Evolutionary conservation across 371 early-diverging fungal species (phyloP).

Genomic region (Nematocida ausubeli): DNA sequence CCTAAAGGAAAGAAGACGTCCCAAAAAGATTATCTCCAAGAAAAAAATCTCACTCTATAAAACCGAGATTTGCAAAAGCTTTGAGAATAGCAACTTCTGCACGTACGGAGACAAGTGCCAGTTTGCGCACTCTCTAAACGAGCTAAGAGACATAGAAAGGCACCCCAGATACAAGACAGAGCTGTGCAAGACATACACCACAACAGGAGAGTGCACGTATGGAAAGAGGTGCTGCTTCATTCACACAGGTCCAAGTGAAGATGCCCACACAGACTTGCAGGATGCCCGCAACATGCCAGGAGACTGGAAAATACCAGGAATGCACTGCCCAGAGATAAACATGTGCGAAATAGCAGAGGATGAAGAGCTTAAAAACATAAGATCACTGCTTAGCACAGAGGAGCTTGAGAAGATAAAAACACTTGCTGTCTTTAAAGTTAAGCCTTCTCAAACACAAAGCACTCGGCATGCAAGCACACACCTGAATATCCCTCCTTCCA

Average conservation of each 20-base stretch:
- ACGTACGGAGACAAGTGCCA: conserved; percentile 84
- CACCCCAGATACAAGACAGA: conserved; percentile 87
- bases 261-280: conserved; percentile 36
- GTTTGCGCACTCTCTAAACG: conserved; percentile 79
- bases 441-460: neutral
- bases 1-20: conserved; percentile 6
- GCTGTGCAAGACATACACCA: conserved; percentile 74
- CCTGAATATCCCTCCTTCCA: neutral
- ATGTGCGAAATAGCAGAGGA: conserved; percentile 19
- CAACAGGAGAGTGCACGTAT: conserved; percentile 72
- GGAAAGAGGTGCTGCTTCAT: conserved; percentile 74
- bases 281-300: conserved; percentile 51
- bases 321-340: neutral
- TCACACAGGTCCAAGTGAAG: conserved; percentile 66
- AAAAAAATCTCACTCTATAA: conserved; percentile 78
- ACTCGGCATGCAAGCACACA: neutral
- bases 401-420: conserved; percentile 8
- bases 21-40: conserved; percentile 53
- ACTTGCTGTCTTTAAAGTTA: neutral
- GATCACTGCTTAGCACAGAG: neutral
- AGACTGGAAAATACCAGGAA: conserved; percentile 54
- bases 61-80: conserved; percentile 86
- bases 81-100: conserved; percentile 80
- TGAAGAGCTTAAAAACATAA: neutral
- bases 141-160: conserved; percentile 75